Conservation (phyloP, 441 rosid species). For the Erodium trifolium region DNA sequence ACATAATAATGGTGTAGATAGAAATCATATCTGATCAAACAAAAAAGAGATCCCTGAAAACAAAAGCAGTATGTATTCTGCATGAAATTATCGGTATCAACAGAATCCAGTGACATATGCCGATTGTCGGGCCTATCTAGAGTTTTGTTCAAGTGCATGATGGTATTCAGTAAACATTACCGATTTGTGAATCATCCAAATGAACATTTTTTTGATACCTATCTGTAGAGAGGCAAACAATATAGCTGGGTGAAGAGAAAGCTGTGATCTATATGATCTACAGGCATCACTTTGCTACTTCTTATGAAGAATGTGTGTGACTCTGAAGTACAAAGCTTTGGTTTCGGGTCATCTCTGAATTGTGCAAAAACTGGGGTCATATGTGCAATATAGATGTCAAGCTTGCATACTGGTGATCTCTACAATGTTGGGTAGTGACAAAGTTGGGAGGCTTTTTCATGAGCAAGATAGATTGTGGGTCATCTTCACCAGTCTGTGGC, state of each 20-base stretch:
- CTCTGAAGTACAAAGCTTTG: neutral
- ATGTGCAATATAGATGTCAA: neutral
- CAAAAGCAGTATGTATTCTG: neutral
- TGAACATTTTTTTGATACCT: neutral
- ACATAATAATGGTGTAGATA: neutral
- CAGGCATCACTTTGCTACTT: neutral
- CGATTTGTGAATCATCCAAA: neutral
- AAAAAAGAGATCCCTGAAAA: neutral
- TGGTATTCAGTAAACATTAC: neutral
- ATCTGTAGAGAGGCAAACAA: neutral
- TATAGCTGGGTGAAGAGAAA: neutral
- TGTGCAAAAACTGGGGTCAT: neutral
- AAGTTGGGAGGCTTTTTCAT: neutral
- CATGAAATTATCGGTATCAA: neutral
- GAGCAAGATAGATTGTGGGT: neutral
- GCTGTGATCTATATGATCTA: neutral
- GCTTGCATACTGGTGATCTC: neutral
- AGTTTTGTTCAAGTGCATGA: neutral
- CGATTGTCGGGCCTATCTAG: neutral
- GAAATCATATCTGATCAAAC: neutral
- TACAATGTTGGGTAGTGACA: neutral
- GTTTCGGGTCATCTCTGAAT: neutral
- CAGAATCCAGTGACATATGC: neutral
- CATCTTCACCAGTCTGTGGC: no score
- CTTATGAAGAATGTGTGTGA: constrained; percentile 1